These are phyloP conservation scores for Candida anutae DNA, from an alignment of 1,139 yeast genomes.

Conservation along the genomic window DNA sequence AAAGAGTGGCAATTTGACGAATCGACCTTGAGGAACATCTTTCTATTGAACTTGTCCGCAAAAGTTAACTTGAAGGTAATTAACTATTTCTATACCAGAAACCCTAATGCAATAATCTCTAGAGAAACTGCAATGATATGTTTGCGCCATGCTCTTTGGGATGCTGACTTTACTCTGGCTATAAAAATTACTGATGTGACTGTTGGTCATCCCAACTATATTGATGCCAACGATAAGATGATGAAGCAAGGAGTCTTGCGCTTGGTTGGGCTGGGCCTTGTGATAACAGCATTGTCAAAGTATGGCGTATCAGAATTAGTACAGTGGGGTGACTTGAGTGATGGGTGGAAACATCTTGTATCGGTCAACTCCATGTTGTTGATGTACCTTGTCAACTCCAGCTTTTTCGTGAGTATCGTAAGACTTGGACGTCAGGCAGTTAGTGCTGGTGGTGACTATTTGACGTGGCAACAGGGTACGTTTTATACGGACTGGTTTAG, in stretches of 20 bases:
- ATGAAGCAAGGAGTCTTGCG: slow-evolving; percentile 22
- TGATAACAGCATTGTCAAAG: slow-evolving; percentile 30
- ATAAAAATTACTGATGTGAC: slow-evolving; percentile 54
- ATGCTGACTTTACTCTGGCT: slow-evolving; percentile 53
- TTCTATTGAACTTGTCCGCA: slow-evolving; percentile 29
- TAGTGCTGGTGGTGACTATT: slow-evolving; percentile 45
- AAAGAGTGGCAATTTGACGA: too few species aligned
- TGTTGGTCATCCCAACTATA: slow-evolving; percentile 48
- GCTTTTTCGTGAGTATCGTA: slow-evolving; percentile 54
- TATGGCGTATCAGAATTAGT: slow-evolving; percentile 29
- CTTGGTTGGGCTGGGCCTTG: slow-evolving; percentile 25
- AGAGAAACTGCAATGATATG: slow-evolving; percentile 51
- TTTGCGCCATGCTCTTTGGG: slow-evolving; percentile 49
- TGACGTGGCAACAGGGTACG: slow-evolving; percentile 61
- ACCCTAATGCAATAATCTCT: slow-evolving; percentile 28
- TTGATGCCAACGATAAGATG: slow-evolving; percentile 21
- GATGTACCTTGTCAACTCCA: slow-evolving; percentile 56
- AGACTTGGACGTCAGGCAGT: slow-evolving; percentile 44
- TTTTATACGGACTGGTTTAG: slow-evolving; percentile 58
- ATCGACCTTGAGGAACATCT: slow-evolving; percentile 21
- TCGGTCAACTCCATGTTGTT: slow-evolving; percentile 55
- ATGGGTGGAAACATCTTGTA: slow-evolving; percentile 35
- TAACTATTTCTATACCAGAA: slow-evolving; percentile 25
- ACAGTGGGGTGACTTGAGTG: slow-evolving; percentile 25
- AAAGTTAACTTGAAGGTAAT: slow-evolving; percentile 21